Evolutionary conservation across 441 rosid genomes (phyloP), one percentile per base, ranked within the genome.

Genomic region (Pelargonium myrrhifolium): DNA sequence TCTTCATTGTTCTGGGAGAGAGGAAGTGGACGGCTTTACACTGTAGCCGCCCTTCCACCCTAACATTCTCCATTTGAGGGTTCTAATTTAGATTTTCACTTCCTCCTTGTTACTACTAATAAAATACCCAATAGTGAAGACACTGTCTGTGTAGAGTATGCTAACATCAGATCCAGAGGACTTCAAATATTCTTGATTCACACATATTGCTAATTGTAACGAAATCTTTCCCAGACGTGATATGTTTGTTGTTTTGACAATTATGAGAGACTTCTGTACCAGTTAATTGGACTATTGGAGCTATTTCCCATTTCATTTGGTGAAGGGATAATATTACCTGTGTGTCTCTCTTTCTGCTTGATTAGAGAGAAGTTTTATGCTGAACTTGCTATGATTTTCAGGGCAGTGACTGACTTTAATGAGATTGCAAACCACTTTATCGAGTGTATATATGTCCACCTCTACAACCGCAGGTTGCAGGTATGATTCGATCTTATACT

Each of bases 371-470:
- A 56, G 28, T 9, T 17, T 20, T 56, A 9, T 56, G 22, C 62
- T 56, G 10, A 56, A 56, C 62, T 21, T 56, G 43, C 8, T 65
- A 10, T 73, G 74, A 65, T 67, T 80, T 79, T 65, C 84, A 94
- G 96, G 96, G 87, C 89, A 72, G 74, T 94, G 68, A 78, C 78
- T 17, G 97, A 94, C 76, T 94, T 82, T 74, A 88, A 91, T 75
- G 98, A 94, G 87, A 81, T 94, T 67, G 76, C 90, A 26, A 76
- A 79, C 80, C 98, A 94, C 77, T 94, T 94, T 75, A 68, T 85
- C 6, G 94, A 94, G 84, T 89, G 98, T 65, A 84, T 92, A 65
- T 94, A 81, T 77, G 96, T 92, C 71, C 96, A 89, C 72, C 67
- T 80, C 74, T 83, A 86, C 76, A 88, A 94, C 84, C 83, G 86